These are phyloP conservation scores for Elongisporangium anandrum DNA, from an alignment of 352 stramenopile genomes.

Conservation along the genomic window DNA sequence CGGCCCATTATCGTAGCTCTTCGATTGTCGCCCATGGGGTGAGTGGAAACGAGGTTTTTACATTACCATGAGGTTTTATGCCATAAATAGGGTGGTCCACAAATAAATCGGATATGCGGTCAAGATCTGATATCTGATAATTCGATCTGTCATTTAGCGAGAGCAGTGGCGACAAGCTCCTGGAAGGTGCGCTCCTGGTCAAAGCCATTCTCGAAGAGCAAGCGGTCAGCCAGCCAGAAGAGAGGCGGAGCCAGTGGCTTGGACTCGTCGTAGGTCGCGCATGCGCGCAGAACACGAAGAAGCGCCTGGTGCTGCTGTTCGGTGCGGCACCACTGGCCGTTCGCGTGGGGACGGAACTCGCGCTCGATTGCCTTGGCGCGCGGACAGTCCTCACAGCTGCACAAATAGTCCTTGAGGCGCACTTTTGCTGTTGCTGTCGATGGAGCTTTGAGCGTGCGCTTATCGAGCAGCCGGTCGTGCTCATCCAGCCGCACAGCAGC, in stretches of 20 bases:
- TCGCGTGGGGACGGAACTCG: slow-evolving; percentile 14
- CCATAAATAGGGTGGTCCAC: background rate
- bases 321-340: background rate
- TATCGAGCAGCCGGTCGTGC: background rate
- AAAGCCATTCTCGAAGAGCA: slow-evolving; percentile 34
- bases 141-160: background rate
- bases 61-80: too few species aligned
- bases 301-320: slow-evolving; percentile 25
- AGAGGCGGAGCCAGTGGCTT: slow-evolving; percentile 32
- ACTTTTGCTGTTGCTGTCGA: slow-evolving; percentile 15
- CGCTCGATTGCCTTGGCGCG: slow-evolving; percentile 40
- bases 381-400: slow-evolving; percentile 58
- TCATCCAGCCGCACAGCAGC: background rate
- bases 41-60: background rate
- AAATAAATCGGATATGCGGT: background rate
- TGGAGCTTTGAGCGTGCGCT: background rate
- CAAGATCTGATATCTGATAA: slow-evolving; percentile 1
- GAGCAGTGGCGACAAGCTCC: slow-evolving; percentile 26
- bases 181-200: slow-evolving; percentile 61
- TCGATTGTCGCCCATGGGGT: background rate
- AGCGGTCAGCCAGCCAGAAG: slow-evolving; percentile 40
- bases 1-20: background rate
- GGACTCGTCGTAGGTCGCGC: slow-evolving; percentile 70
- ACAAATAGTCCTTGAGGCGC: slow-evolving; percentile 53
- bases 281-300: slow-evolving; percentile 52